Conservation (phyloP, 179 eudicot genomes). For the Heliamphora pulchella region DNA sequence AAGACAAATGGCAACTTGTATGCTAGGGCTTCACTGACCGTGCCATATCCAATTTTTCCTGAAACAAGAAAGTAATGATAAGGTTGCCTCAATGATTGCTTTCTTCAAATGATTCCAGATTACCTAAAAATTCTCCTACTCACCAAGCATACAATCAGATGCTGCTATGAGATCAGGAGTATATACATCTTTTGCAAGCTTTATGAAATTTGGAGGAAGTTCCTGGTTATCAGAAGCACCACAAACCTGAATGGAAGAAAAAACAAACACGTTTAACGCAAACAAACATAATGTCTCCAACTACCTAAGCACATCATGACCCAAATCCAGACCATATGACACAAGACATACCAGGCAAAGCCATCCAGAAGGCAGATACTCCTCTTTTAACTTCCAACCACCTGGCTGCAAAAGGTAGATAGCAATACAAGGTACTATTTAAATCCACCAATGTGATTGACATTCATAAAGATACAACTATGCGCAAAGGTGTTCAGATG, state of each 20-base stretch:
- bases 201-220: slow-evolving; percentile 75
- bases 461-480: neutral
- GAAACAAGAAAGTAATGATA: slow-evolving; percentile 21
- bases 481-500: neutral
- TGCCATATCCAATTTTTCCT: slow-evolving; percentile 99
- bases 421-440: neutral
- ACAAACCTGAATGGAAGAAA: slow-evolving; percentile 52
- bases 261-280: neutral
- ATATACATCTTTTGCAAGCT: slow-evolving; percentile 73
- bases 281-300: slow-evolving; percentile 2
- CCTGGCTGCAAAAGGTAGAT: slow-evolving; percentile 67
- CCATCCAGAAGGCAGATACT: slow-evolving; percentile 88
- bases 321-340: neutral
- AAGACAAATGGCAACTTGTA: slow-evolving; percentile 93
- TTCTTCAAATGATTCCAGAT: slow-evolving; percentile 6
- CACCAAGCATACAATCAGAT: slow-evolving; percentile 99
- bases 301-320: neutral
- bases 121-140: slow-evolving; percentile 22
- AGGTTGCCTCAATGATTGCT: slow-evolving; percentile 9
- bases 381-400: slow-evolving; percentile 82
- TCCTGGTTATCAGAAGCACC: slow-evolving; percentile 77
- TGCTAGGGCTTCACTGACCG: slow-evolving; percentile 96
- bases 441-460: neutral
- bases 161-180: slow-evolving; percentile 98
- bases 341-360: slow-evolving; percentile 60